Percentiles rank a stretch among this genome's conserved stretches.
phyloP scores from a whole-genome alignment of 305 asterid species.

The Solanum chacoense region DNA sequence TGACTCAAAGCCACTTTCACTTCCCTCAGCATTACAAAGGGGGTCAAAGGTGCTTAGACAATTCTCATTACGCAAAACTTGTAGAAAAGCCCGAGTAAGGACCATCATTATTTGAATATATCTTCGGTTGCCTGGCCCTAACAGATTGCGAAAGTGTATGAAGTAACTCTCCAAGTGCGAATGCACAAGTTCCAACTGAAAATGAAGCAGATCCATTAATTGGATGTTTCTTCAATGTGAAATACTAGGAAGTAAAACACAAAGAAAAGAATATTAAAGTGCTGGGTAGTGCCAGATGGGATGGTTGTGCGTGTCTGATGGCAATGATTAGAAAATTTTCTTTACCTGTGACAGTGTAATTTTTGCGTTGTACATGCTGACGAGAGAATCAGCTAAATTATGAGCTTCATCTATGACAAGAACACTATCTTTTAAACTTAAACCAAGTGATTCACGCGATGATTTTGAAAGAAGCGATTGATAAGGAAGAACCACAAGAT shows the following conservation, averaged over 20 bases:
- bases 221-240: background rate
- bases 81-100: constrained; percentile 55
- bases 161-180: constrained; percentile 61
- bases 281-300: background rate
- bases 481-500: constrained; percentile 91
- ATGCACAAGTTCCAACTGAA: constrained; percentile 67
- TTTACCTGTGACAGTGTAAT: constrained; percentile 67
- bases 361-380: constrained; percentile 79
- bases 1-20: constrained; percentile 27
- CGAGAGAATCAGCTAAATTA: constrained; percentile 91
- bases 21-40: constrained; percentile 24
- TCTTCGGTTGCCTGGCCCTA: constrained; percentile 92
- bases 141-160: constrained; percentile 52
- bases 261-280: constrained; percentile 1
- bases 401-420: constrained; percentile 94
- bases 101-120: constrained; percentile 81
- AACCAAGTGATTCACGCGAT: constrained; percentile 85
- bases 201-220: constrained; percentile 6
- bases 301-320: background rate
- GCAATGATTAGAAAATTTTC: background rate
- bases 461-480: constrained; percentile 96
- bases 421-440: constrained; percentile 60
- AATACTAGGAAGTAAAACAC: background rate
- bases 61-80: constrained; percentile 27
- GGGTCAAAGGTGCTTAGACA: constrained; percentile 17